These are phyloP conservation scores for Skeletonema costatum DNA, from an alignment of 108 stramenopile genomes.

Conservation along the genomic window DNA sequence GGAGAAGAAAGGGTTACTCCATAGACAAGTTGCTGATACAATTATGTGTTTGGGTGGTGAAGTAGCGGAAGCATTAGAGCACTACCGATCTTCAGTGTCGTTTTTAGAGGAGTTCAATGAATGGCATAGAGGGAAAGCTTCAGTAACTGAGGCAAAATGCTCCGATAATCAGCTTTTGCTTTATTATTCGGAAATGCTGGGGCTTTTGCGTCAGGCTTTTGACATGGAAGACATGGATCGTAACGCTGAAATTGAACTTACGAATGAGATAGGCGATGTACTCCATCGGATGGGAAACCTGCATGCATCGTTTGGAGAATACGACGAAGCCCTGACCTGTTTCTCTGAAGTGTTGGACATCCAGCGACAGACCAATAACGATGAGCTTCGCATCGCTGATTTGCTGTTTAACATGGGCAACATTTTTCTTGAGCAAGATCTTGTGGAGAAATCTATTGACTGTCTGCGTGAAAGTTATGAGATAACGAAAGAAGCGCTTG, in stretches of 20 bases:
- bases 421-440: constrained; percentile 39
- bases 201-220: constrained; percentile 30
- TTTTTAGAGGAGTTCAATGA: constrained; percentile 39
- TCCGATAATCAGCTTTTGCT: constrained; percentile 27
- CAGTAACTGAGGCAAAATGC: constrained; percentile 16
- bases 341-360: constrained; percentile 41
- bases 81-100: constrained; percentile 44
- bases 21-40: constrained; percentile 40
- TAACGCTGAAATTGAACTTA: constrained; percentile 25
- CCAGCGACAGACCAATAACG: constrained; percentile 40
- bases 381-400: constrained; percentile 53
- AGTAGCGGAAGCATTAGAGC: constrained; percentile 36
- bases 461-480: constrained; percentile 46
- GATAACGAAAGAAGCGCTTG: constrained; percentile 39
- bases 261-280: constrained; percentile 48
- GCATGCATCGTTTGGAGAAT: constrained; percentile 38
- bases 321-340: constrained; percentile 44
- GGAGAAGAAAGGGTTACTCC: constrained; percentile 42
- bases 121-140: constrained; percentile 6
- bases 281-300: constrained; percentile 55
- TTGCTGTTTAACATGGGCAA: constrained; percentile 57
- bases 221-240: constrained; percentile 16
- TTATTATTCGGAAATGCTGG: constrained; percentile 48
- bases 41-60: constrained; percentile 38
- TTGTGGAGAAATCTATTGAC: constrained; percentile 33